Evolutionary conservation across 2,329 filamentous ascomycete species (phyloP).

Genomic region (Aspergillus intermedius): DNA sequence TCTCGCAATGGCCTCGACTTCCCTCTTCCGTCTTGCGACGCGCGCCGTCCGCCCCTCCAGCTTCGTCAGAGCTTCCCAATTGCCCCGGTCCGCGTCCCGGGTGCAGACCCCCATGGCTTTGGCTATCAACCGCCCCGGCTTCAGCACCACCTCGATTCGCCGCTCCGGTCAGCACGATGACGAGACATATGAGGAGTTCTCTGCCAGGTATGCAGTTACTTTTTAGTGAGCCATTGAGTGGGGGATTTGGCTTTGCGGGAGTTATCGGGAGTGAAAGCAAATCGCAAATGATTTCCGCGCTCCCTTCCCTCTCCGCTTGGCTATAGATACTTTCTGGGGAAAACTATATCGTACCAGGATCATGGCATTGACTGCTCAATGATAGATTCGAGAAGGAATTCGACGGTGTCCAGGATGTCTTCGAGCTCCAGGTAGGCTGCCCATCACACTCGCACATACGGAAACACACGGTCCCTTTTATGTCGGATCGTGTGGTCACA

Average conservation of each 20-base stretch:
- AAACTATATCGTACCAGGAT: not conserved
- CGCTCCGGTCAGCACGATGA: constrained; percentile 65
- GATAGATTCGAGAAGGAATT: constrained; percentile 99
- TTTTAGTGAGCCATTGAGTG: constrained; percentile 18
- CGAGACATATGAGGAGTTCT: constrained; percentile 99
- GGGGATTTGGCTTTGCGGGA: constrained; percentile 2
- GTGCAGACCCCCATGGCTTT: constrained; percentile 50
- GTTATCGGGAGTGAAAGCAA: constrained; percentile 6
- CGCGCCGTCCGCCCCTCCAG: constrained; percentile 54
- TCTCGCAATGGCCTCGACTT: constrained; percentile 57
- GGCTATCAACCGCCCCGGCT: constrained; percentile 55
- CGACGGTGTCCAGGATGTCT: constrained; percentile 93
- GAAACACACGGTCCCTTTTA: constrained; percentile 1
- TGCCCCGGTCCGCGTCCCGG: constrained; percentile 46
- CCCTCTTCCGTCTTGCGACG: constrained; percentile 64
- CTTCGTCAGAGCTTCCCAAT: constrained; percentile 60
- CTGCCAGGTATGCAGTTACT: constrained; percentile 66
- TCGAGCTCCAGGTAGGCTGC: constrained; percentile 88
- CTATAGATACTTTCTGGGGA: not conserved
- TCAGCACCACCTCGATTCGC: constrained; percentile 50
- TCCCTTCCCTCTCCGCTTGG: not conserved
- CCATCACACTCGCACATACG: constrained; percentile 6
- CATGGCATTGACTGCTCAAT: constrained; percentile 5
- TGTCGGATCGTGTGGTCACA: not conserved
- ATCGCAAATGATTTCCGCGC: constrained; percentile 7